Evolutionary conservation across 2,329 filamentous ascomycete genomes (phyloP).

Genomic region (Fusarium denticulatum): DNA sequence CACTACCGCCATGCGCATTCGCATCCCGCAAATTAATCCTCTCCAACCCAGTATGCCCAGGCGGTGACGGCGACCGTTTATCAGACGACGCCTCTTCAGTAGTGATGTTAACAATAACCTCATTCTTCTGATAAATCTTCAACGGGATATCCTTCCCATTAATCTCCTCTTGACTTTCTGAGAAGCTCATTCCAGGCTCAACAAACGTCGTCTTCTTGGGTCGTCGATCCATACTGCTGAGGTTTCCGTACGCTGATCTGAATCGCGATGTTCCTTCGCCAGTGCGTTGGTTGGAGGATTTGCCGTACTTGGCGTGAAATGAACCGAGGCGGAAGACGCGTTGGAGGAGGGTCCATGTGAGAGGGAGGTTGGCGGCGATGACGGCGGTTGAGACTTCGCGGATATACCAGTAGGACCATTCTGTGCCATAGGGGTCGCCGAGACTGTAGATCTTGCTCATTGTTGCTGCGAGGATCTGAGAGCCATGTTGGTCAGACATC

Average conservation of each 20-base stretch:
- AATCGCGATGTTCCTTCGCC: slow-evolving; percentile 37
- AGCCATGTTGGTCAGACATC: no score
- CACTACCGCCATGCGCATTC: not conserved
- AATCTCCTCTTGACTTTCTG: slow-evolving; percentile 52
- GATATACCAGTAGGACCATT: slow-evolving; percentile 58
- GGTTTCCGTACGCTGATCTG: slow-evolving; percentile 38
- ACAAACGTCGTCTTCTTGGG: not conserved
- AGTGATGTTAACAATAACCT: slow-evolving; percentile 44
- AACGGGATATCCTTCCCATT: slow-evolving; percentile 48
- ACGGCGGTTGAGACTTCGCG: slow-evolving; percentile 58
- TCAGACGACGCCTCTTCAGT: slow-evolving; percentile 7
- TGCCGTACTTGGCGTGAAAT: slow-evolving; percentile 42
- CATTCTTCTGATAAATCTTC: slow-evolving; percentile 52
- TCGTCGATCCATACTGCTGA: slow-evolving; percentile 34
- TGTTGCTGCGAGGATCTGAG: slow-evolving; percentile 37
- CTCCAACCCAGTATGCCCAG: not conserved
- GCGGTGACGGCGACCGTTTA: slow-evolving; percentile 4
- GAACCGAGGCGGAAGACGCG: slow-evolving; percentile 48
- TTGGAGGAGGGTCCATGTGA: slow-evolving; percentile 56
- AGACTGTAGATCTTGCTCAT: slow-evolving; percentile 56
- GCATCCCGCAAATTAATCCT: not conserved
- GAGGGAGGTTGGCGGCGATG: slow-evolving; percentile 55
- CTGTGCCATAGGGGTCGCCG: slow-evolving; percentile 49
- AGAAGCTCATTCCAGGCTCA: slow-evolving; percentile 37
- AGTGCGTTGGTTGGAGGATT: slow-evolving; percentile 39